A percentile compares a stretch with the other conserved stretches of the same genome.
Evolutionary conservation across 83 land plant genomes (phyloP).

Genomic region (Isoetes engelmannii): DNA sequence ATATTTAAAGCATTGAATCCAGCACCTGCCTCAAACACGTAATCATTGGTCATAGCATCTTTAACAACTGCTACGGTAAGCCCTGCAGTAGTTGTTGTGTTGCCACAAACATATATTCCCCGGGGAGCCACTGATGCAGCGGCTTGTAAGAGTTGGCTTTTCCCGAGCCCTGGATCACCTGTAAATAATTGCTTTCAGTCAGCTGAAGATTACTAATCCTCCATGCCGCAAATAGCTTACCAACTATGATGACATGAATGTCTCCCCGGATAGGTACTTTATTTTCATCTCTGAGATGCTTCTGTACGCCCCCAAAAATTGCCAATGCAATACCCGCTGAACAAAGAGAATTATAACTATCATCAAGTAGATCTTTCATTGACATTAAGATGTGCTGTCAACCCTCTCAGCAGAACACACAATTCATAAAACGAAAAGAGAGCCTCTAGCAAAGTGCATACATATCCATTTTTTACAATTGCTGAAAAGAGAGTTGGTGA

Average conservation of each 20-base stretch:
- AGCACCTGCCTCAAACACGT: constrained; percentile 96
- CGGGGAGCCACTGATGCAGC: constrained; percentile 91
- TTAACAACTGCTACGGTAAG: constrained; percentile 97
- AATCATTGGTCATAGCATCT: constrained; percentile 88
- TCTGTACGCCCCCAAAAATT: constrained; percentile 89
- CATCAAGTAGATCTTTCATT: no score
- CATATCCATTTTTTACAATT: no score
- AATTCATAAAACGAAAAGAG: no score
- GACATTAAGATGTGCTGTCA: no score
- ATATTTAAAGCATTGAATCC: not conserved
- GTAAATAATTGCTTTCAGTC: not conserved
- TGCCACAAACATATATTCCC: constrained; percentile 98
- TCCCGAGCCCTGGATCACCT: constrained; percentile 99
- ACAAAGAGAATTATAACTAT: not conserved
- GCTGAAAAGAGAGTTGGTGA: no score
- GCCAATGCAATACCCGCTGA: constrained; percentile 86
- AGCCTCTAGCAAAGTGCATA: no score
- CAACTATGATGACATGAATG: constrained; percentile 91
- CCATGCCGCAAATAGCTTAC: constrained; percentile 25
- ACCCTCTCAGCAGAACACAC: no score
- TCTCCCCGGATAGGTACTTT: constrained; percentile 97
- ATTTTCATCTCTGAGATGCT: constrained; percentile 76
- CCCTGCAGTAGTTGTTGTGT: constrained; percentile 95
- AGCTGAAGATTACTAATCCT: not conserved
- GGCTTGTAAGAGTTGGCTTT: constrained; percentile 96